Base-by-base conservation (phyloP, 2,329 filamentous ascomycete genomes). In the Fusarium pseudograminearum region DNA sequence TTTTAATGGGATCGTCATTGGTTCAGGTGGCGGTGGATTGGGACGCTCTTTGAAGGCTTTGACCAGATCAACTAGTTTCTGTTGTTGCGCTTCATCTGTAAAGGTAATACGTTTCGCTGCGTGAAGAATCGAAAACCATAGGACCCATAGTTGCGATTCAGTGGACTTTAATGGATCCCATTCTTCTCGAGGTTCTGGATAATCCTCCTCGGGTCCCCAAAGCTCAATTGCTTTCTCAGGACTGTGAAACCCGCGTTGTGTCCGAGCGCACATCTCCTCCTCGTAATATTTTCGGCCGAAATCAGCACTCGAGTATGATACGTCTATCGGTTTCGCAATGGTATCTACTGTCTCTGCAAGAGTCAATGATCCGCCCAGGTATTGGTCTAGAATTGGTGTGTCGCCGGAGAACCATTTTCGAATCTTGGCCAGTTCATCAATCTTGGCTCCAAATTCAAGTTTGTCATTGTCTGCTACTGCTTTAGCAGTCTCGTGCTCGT, bases 331-430 rank as follows among this genome's bases (percentile, higher is more conserved):
- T 0, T 7, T 31, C 0, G 30, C 63, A 1, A 67, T 2, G 1
- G 18, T 48, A 0, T 44, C 40, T 2, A 67, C 64, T 0, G 50
- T 10, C 8, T 63, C 26, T 0, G 7, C 0, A 1, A 14, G 5
- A 3, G 20, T n/a, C 5, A 52, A 2, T 1, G 51, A 5, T 2
- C 3, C 24, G 2, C 31, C 1, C 14, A 63, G 30, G 11, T 63
- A 67, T 2, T 16, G 18, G 15, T 57, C n/a, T 0, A 67, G 16
- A 0, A 16, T 2, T 1, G 40, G 24, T 0, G 57, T 48, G 0
- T 63, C 57, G 4, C 44, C 50, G 1, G 4, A 38, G 2, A 67
- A 67, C 64, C 64, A 67, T 7, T 18, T 14, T n/a, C 63, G 4
- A 1, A 22, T 9, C 16, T n/a, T 12, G 1, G 63, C 50, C 7